phyloP scores from a whole-genome alignment of 192 early-diverging fungal species.

The Cladochytrium replicatum region DNA sequence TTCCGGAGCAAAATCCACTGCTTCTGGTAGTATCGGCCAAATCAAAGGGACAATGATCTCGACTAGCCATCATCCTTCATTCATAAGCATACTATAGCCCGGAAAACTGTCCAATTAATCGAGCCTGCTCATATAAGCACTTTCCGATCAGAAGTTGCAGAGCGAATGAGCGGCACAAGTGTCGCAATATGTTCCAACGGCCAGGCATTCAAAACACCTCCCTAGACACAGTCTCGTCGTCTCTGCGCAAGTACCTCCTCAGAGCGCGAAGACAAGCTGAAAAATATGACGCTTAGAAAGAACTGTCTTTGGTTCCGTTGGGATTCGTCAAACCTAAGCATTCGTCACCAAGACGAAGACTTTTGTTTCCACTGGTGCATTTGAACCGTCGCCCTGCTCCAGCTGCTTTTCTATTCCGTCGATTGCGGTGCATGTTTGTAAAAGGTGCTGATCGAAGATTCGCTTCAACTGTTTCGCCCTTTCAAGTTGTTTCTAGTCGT shows the following conservation, averaged over 20 bases:
- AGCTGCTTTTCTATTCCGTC: slow-evolving; percentile 59
- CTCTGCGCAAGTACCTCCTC: slow-evolving; percentile 71
- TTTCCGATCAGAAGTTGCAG: slow-evolving; percentile 13
- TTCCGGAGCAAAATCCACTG: slow-evolving; percentile 19
- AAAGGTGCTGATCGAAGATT: too few relatives aligned
- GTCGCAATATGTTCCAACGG: slow-evolving; percentile 67
- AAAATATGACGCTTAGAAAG: background rate
- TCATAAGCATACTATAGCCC: background rate
- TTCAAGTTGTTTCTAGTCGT: too few relatives aligned
- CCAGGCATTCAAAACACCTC: slow-evolving; percentile 48
- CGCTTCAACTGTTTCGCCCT: too few relatives aligned
- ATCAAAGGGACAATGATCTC: slow-evolving; percentile 85
- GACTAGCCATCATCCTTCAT: slow-evolving; percentile 38
- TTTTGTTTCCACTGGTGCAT: slow-evolving; percentile 23
- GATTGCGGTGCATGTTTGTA: slow-evolving; percentile 73
- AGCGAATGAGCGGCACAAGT: slow-evolving; percentile 49
- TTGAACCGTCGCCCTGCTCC: slow-evolving; percentile 10
- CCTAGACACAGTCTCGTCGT: slow-evolving; percentile 54
- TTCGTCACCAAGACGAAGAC: slow-evolving; percentile 74
- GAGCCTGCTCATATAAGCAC: slow-evolving; percentile 6
- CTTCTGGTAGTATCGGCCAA: slow-evolving; percentile 61
- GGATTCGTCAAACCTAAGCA: slow-evolving; percentile 46
- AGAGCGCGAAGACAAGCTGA: slow-evolving; percentile 77
- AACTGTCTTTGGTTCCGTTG: background rate
- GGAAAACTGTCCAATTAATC: background rate